Evolutionary conservation across 2,329 filamentous ascomycete genomes (phyloP), one percentile per base, ranked within the genome.

Genomic region (Fusarium abutilonis): DNA sequence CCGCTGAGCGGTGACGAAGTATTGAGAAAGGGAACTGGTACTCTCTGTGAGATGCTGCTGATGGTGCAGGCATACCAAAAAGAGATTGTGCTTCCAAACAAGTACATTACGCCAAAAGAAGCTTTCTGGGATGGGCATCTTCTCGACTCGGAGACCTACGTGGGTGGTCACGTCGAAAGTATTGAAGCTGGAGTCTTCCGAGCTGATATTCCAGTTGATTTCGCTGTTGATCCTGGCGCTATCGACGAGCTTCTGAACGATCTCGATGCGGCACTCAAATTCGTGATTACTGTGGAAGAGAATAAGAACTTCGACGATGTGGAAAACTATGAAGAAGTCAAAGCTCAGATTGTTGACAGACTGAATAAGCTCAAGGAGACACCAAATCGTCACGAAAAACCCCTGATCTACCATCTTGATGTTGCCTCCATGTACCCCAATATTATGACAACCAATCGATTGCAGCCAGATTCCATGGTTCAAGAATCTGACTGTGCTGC

Each of bases 341-440:
- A 91, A 73, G 84, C 85, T 31, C 89, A 97, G 74, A 98, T 99
- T 66, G 79, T 82, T 4, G 85, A 88, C 26, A 86, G 85, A 59
- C 78, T 99, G 31, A 80, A 84, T 48, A 83, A 87, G 61, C 81
- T 99, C 48, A 96, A 91, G 74, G 83, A 88, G 47, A 95, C 89
- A 1, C 94, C 95, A 1, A 93, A 96, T 70, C 85, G 95, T 62
- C 87, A 82, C 67, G 95, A 99, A 75, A 82, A 88, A 39, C 95
- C 95, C 5, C 85, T 96, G 29, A 99, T 99, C 65, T 99, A 99
- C 78, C 95, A 99, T 82, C 82, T 99, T 78, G 95, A 99, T 73
- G 96, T 99, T 56, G 95, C 95, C 15, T 97, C 95, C 57, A 99
- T 99, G 95, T 99, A 99, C 74, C 95, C 95, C 9, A 99, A 99